These are phyloP conservation scores for Aspergillus sp. DNA, from an alignment of 2,329 filamentous ascomycete genomes.

Conservation along the genomic window DNA sequence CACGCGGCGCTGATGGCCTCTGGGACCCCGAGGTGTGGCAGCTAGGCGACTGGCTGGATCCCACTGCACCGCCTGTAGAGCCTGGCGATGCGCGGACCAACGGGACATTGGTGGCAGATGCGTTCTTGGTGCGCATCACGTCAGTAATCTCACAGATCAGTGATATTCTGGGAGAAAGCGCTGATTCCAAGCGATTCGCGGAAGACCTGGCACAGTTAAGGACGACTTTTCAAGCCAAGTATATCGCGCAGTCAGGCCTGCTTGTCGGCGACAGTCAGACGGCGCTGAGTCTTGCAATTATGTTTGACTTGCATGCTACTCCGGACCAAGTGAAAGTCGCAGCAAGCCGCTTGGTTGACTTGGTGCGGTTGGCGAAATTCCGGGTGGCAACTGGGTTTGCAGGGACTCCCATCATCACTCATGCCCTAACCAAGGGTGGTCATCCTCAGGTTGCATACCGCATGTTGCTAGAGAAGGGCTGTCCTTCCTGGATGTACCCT, in stretches of 20 bases:
- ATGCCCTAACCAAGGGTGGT: constrained; percentile 26
- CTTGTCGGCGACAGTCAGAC: constrained; percentile 36
- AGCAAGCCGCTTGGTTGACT: constrained; percentile 11
- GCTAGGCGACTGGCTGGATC: constrained; percentile 46
- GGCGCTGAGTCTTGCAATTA: constrained; percentile 22
- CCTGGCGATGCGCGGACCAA: constrained; percentile 35
- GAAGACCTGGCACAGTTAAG: constrained; percentile 17
- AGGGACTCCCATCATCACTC: constrained; percentile 29
- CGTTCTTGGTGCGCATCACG: constrained; percentile 39
- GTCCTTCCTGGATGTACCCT: constrained; percentile 43
- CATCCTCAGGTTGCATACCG: constrained; percentile 33
- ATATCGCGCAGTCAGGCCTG: constrained; percentile 29
- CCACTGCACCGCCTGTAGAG: constrained; percentile 35
- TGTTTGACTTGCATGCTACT: constrained; percentile 25
- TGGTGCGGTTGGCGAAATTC: constrained; percentile 29
- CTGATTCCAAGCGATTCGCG: constrained; percentile 23
- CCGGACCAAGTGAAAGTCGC: constrained; percentile 5
- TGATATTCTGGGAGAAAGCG: constrained; percentile 20
- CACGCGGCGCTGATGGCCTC: constrained; percentile 31
- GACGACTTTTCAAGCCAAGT: constrained; percentile 29
- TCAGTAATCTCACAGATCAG: constrained; percentile 31
- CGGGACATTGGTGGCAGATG: constrained; percentile 39
- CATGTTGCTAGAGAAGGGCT: constrained; percentile 39
- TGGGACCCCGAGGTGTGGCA: constrained; percentile 38
- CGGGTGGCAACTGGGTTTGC: constrained; percentile 39